phyloP scores from a whole-genome alignment of 2,329 filamentous ascomycete species.

The Escovopsis sp. region DNA sequence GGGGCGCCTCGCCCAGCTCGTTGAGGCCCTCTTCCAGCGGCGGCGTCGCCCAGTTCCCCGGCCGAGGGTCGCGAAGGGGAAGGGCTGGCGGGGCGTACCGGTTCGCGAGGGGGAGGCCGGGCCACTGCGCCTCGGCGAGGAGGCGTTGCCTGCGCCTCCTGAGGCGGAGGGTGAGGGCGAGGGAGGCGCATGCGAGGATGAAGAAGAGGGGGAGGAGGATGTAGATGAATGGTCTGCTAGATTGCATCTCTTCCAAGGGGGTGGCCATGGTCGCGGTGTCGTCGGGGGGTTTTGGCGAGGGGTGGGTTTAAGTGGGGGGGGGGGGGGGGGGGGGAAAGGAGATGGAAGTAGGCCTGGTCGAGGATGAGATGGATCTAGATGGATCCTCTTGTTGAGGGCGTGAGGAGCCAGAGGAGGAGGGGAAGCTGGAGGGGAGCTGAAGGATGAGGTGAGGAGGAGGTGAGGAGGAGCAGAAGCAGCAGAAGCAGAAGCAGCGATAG shows the following conservation, averaged over 20 bases:
- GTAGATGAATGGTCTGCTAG: slow-evolving; percentile 40
- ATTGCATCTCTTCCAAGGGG: slow-evolving; percentile 14
- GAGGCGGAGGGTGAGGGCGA: slow-evolving; percentile 27
- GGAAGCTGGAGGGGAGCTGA: too few species aligned
- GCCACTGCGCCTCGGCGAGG: slow-evolving; percentile 3
- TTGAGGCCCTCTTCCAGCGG: slow-evolving; percentile 39
- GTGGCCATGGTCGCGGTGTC: slow-evolving; percentile 1
- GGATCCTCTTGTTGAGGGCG: too few species aligned
- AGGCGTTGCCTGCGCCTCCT: slow-evolving; percentile 20
- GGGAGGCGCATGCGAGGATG: slow-evolving; percentile 23
- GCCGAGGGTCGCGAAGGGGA: too few species aligned
- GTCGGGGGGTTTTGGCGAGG: too few species aligned
- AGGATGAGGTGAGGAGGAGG: too few species aligned
- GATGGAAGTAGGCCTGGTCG: too few species aligned
- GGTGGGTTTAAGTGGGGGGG: too few species aligned
- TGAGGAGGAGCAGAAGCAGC: too few species aligned
- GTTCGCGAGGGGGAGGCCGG: slow-evolving; percentile 5
- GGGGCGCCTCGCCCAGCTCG: slow-evolving; percentile 48
- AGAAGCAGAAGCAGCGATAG: too few species aligned
- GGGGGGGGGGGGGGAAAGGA: too few species aligned
- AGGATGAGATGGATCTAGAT: too few species aligned
- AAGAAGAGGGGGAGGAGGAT: slow-evolving; percentile 35
- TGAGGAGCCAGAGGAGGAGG: too few species aligned
- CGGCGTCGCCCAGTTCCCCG: slow-evolving; percentile 11
- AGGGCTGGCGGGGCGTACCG: slow-evolving; percentile 7